phyloP scores from a whole-genome alignment of 108 stramenopile species.

The Aurantiochytrium sp. region DNA sequence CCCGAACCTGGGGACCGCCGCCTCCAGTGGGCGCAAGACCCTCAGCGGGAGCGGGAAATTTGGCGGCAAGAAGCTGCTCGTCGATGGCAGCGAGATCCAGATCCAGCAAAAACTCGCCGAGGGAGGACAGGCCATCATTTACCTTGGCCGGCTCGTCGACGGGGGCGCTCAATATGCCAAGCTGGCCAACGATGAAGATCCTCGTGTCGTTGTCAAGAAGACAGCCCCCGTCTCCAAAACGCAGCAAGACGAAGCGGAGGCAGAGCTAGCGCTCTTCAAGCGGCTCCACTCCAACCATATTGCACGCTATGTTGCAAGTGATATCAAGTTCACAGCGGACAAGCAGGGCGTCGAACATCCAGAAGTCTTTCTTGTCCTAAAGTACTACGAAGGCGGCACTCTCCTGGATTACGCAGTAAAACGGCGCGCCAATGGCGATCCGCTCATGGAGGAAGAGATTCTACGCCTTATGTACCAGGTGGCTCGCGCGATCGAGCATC shows the following conservation, averaged over 20 bases:
- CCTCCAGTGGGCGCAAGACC: too few species aligned
- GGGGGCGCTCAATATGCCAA: too few species aligned
- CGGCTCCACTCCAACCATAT: not conserved
- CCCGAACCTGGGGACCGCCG: too few species aligned
- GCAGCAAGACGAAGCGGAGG: not conserved
- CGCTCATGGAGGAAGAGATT: not conserved
- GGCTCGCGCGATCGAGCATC: not conserved
- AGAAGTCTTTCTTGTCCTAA: not conserved
- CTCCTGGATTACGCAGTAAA: not conserved
- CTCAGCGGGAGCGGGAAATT: too few species aligned
- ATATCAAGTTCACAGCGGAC: not conserved
- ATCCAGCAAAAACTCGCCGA: not conserved
- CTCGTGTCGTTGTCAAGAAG: not conserved
- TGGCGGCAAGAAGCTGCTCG: too few species aligned
- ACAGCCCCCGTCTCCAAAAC: not conserved
- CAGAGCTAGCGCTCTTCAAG: not conserved
- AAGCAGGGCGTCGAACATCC: not conserved
- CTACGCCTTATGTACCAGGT: not conserved
- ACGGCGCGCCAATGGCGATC: not conserved
- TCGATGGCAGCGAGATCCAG: too few species aligned
- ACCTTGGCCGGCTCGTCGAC: not conserved
- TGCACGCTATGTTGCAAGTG: not conserved
- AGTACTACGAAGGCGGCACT: not conserved
- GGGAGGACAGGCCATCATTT: not conserved
- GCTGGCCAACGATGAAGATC: too few species aligned